phyloP scores from a whole-genome alignment of 768 basidiomycete genomes.

The Trametes cingulata region DNA sequence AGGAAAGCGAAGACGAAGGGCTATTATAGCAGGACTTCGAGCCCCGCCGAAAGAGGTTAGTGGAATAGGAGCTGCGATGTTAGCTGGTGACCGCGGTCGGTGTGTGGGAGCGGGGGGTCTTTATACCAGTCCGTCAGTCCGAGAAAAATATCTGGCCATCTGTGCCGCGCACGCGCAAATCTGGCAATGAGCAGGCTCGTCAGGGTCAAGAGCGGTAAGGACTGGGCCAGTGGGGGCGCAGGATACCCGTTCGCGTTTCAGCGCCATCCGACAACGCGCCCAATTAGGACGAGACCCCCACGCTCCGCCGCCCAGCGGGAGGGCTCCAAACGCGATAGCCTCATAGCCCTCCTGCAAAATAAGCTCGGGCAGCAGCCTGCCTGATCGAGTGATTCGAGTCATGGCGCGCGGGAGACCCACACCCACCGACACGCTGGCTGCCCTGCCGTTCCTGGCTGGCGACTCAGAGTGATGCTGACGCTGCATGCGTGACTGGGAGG shows the following conservation, averaged over 20 bases:
- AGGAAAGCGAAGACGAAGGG: neutral
- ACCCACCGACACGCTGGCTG: neutral
- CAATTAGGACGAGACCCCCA: constrained; percentile 8
- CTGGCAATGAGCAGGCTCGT: constrained; percentile 13
- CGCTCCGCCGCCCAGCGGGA: neutral
- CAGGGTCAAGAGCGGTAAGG: constrained; percentile 12
- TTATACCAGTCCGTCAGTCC: constrained; percentile 1
- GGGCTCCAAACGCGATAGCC: constrained; percentile 9
- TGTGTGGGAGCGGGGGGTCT: constrained; percentile 1
- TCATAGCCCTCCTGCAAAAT: constrained; percentile 9
- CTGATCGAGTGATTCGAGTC: constrained; percentile 11
- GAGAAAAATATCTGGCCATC: constrained; percentile 3
- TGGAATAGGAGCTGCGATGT: constrained; percentile 13
- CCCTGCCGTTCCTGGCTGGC: neutral
- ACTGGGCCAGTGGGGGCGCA: constrained; percentile 8
- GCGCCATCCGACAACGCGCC: constrained; percentile 9
- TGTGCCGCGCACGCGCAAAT: constrained; percentile 4
- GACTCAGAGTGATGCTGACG: neutral
- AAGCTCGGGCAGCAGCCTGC: constrained; percentile 8
- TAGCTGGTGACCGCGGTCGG: constrained; percentile 9
- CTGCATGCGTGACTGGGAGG: neutral
- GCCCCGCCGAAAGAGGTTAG: constrained; percentile 17
- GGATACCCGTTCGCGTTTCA: constrained; percentile 19
- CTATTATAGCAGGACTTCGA: constrained; percentile 13
- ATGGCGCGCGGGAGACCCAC: neutral